These are phyloP conservation scores for Schwanniomyces occidentalis DNA, from an alignment of 805 yeast genomes.

Conservation along the genomic window DNA sequence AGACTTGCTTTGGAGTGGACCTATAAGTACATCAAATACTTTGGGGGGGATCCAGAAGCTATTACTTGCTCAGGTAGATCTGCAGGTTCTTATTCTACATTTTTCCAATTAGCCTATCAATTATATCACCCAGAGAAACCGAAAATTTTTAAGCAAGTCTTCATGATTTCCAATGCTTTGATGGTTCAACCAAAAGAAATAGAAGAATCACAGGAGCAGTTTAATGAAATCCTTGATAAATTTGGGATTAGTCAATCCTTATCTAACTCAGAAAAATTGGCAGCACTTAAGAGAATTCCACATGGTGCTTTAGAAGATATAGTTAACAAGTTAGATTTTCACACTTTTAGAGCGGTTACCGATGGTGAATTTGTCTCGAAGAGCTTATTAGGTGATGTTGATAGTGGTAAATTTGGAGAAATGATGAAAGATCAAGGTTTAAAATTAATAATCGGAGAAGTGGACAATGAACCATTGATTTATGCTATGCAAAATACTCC, in stretches of 20 bases:
- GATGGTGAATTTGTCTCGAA: slow-evolving; percentile 37
- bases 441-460: slow-evolving; percentile 33
- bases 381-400: slow-evolving; percentile 28
- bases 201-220: slow-evolving; percentile 35
- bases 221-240: slow-evolving; percentile 31
- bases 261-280: slow-evolving; percentile 14
- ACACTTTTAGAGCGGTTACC: slow-evolving; percentile 41
- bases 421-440: slow-evolving; percentile 16
- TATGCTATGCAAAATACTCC: slow-evolving; percentile 33
- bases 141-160: slow-evolving; percentile 39
- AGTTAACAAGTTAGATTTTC: slow-evolving; percentile 22
- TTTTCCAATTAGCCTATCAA: slow-evolving; percentile 44
- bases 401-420: slow-evolving; percentile 24
- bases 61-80: slow-evolving; percentile 48
- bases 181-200: slow-evolving; percentile 40
- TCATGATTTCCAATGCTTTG: slow-evolving; percentile 36
- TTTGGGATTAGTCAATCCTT: slow-evolving; percentile 16
- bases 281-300: slow-evolving; percentile 16
- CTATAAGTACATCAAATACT: slow-evolving; percentile 36
- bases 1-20: slow-evolving; percentile 48
- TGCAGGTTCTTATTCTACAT: slow-evolving; percentile 45
- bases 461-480: slow-evolving; percentile 29
- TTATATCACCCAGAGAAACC: slow-evolving; percentile 37
- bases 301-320: slow-evolving; percentile 9
- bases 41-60: slow-evolving; percentile 47